These are phyloP conservation scores for Moelleriella libera DNA, from an alignment of 2,329 filamentous ascomycete genomes.

Conservation along the genomic window DNA sequence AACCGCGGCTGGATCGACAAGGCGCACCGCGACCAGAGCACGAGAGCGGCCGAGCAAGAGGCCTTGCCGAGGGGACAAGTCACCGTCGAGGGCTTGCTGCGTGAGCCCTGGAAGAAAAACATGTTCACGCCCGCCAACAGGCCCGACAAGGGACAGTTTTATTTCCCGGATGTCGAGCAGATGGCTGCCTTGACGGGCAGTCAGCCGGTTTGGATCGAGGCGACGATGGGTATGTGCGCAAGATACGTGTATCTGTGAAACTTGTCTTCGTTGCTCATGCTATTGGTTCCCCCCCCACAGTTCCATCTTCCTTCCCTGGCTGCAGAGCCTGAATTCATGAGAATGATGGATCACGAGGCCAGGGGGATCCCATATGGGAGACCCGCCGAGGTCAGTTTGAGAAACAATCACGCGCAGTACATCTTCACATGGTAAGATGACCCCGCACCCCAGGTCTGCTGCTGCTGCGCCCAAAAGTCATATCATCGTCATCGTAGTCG, in stretches of 20 bases:
- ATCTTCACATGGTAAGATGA: slow-evolving; percentile 85
- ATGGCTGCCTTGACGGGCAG: slow-evolving; percentile 77
- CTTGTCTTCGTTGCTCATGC: no score
- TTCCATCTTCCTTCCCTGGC: no score
- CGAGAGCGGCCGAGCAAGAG: slow-evolving; percentile 34
- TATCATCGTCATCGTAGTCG: background rate
- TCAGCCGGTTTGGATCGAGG: slow-evolving; percentile 87
- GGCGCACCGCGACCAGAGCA: slow-evolving; percentile 50
- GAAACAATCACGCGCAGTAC: slow-evolving; percentile 96
- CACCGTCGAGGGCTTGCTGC: slow-evolving; percentile 66
- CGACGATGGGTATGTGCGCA: slow-evolving; percentile 63
- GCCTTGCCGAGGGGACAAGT: slow-evolving; percentile 59
- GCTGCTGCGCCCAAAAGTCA: background rate
- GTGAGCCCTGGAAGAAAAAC: slow-evolving; percentile 93
- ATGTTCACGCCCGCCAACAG: slow-evolving; percentile 89
- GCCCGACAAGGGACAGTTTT: slow-evolving; percentile 74
- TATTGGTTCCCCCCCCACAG: background rate
- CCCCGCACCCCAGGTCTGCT: background rate
- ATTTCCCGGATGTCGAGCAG: slow-evolving; percentile 85
- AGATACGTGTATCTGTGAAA: no score
- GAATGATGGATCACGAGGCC: slow-evolving; percentile 58
- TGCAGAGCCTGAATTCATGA: slow-evolving; percentile 64
- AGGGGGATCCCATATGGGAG: slow-evolving; percentile 84
- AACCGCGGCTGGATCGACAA: slow-evolving; percentile 88
- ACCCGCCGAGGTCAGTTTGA: slow-evolving; percentile 75